Conservation (phyloP, 2,329 filamentous ascomycete species). For the Camptophora hylomeconis region DNA sequence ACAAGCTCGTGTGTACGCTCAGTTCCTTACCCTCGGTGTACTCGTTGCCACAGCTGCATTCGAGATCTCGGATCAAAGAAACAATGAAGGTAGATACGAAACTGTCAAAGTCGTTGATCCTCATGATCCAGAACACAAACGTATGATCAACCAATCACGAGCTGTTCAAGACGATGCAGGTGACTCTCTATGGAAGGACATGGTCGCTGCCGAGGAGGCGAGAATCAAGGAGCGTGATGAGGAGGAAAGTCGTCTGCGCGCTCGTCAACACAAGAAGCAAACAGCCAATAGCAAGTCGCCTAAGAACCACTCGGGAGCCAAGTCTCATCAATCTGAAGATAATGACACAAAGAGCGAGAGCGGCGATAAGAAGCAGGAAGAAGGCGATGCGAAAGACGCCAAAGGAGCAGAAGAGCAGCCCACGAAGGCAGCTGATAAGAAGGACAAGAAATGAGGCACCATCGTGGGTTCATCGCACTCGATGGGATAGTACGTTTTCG, state of each 20-base stretch:
- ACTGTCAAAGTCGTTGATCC: constrained; percentile 70
- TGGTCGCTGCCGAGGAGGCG: constrained; percentile 36
- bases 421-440: too few relatives aligned
- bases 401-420: too few relatives aligned
- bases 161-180: constrained; percentile 4
- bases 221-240: constrained; percentile 30
- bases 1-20: constrained; percentile 87
- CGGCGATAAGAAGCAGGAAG: constrained; percentile 10
- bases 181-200: constrained; percentile 65
- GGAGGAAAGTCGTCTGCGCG: constrained; percentile 23
- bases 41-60: constrained; percentile 71
- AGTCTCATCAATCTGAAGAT: constrained; percentile 1
- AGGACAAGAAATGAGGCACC: too few relatives aligned
- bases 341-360: constrained; percentile 14
- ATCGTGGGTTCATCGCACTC: too few relatives aligned
- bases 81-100: constrained; percentile 55
- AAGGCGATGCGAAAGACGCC: constrained; percentile 15
- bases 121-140: constrained; percentile 69
- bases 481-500: too few relatives aligned
- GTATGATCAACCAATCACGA: constrained; percentile 51
- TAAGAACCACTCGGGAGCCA: constrained; percentile 12
- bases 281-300: constrained; percentile 1
- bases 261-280: constrained; percentile 17
- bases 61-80: constrained; percentile 66
- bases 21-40: constrained; percentile 75